Percentiles rank a stretch among this genome's conserved stretches.
Evolutionary conservation across 441 rosid genomes (phyloP).

Genomic region (Pelargonium myrrhifolium): DNA sequence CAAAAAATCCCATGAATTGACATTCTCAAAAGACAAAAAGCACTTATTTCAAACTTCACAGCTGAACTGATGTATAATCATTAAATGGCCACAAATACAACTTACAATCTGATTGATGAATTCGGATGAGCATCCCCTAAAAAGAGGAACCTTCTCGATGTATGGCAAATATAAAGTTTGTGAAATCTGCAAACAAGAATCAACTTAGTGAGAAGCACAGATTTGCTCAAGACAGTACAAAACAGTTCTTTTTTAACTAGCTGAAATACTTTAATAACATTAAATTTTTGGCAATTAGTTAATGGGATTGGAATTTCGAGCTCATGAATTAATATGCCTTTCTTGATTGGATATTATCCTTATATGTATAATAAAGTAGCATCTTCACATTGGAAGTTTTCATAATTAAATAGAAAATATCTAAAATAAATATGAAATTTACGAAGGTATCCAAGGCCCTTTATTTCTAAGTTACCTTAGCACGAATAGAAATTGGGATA

Average conservation of each 20-base stretch:
- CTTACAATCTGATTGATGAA: constrained; percentile 86
- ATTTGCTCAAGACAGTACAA: neutral
- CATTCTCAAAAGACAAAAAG: too few species aligned
- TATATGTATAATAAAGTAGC: neutral
- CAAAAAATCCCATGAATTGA: too few species aligned
- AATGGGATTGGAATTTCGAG: neutral
- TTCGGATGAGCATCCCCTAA: constrained; percentile 73
- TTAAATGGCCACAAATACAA: constrained; percentile 9
- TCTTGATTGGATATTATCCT: neutral
- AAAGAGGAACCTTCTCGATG: constrained; percentile 52
- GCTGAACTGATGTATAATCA: neutral
- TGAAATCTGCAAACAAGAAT: constrained; percentile 49
- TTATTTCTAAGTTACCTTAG: constrained; percentile 49
- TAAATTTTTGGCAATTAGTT: neutral
- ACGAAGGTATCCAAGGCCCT: neutral
- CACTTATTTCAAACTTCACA: too few species aligned
- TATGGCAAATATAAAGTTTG: constrained; percentile 57
- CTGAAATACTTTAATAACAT: neutral
- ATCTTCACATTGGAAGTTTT: neutral
- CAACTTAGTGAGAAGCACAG: constrained; percentile 9
- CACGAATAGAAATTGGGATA: constrained; percentile 81
- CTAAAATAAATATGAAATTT: neutral
- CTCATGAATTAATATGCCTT: too few species aligned
- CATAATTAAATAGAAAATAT: neutral
- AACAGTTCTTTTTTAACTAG: neutral